Evolutionary conservation across 495 filamentous ascomycete genomes (phyloP), one percentile per base, ranked within the genome.

Genomic region (Amniculicola lignicola): DNA sequence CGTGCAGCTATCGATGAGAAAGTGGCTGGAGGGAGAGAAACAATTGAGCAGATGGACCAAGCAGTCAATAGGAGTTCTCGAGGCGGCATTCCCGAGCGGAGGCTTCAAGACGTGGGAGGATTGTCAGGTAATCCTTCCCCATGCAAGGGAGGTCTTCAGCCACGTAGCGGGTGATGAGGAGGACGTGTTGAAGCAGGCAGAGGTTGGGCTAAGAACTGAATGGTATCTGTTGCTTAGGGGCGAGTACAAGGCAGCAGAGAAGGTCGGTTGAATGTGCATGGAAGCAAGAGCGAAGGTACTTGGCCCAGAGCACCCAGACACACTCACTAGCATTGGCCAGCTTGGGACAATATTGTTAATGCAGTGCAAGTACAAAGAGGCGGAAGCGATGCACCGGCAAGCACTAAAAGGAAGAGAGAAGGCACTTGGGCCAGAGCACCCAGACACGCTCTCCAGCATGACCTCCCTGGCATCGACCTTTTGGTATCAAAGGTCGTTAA

Each of bases 271-370:
- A 27, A 24, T 27, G 33, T 40, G 25, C 11, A 7, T 52, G n/a
- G 44, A 27, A 42, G 68, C 66, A 58, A 52, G 57, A 9, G 72
- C 76, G 61, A 66, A 70, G 57, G 59, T 61, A 24, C 53, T 69
- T 11, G 74, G 73, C 24, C 59, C 55, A 43, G 63, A 76, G 51
- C 72, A 76, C 58, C 53, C 54, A 45, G 64, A 63, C 43, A 77
- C 72, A 22, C 70, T 75, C 10, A 29, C 56, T n/a, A 75, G 68
- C 38, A 49, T 75, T 28, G 61, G 71, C 45, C 72, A 74, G 55
- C 61, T 77, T 35, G 68, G 51, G 11, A 16, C 3, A 22, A 51
- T 67, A 19, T 46, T 53, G 31, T 1, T 2, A 21, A 24, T 21
- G 0, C 51, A 50, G 28, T 43, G 57, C 3, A 61, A 61, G 43